Percentiles rank a stretch among this genome's conserved stretches.
Conservation (phyloP, 75 land plant species). For the Picea sitchensis region DNA sequence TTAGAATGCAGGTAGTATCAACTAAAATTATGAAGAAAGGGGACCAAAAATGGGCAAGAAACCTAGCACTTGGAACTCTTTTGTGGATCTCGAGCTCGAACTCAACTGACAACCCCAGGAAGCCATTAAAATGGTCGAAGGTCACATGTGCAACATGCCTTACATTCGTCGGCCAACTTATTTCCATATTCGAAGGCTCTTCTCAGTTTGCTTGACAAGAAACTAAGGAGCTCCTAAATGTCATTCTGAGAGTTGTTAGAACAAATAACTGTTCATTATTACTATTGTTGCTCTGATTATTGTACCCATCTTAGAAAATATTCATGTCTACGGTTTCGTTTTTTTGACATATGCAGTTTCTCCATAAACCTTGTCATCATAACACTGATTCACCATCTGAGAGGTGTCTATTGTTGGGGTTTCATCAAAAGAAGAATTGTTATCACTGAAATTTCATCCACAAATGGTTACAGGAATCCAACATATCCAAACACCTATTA, state of each 20-base stretch:
- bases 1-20: no score
- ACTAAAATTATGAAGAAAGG: not conserved
- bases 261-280: constrained; percentile 30
- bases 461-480: no score
- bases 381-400: not conserved
- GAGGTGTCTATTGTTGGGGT: not conserved
- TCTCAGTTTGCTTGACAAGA: constrained; percentile 17
- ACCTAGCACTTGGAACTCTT: constrained; percentile 66
- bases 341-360: not conserved
- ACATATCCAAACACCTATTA: no score
- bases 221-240: constrained; percentile 45
- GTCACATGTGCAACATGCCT: no score
- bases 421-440: not conserved
- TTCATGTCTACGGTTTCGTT: not conserved
- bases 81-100: constrained; percentile 68
- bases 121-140: no score
- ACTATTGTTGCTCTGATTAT: not conserved
- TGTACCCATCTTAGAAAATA: not conserved
- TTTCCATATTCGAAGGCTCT: no score
- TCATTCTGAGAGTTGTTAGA: constrained; percentile 41
- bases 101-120: not conserved
- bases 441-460: no score
- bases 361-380: not conserved
- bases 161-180: no score
- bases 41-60: not conserved